Conservation (phyloP, 192 early-diverging fungal species). For the Haplosporangium gracile region DNA sequence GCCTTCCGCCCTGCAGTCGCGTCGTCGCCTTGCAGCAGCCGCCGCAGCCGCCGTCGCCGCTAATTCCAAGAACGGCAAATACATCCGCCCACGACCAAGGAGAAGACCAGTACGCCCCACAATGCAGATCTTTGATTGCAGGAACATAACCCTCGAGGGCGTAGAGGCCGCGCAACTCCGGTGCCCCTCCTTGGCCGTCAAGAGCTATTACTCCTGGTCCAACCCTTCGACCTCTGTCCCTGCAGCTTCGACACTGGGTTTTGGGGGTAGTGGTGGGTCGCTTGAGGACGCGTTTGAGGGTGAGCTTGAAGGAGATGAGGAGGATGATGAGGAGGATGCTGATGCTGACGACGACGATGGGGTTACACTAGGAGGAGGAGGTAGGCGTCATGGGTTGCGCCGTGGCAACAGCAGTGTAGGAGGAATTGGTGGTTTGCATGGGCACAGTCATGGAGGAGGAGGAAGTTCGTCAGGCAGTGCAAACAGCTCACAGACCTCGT, state of each 20-base stretch:
- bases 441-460: not conserved
- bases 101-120: conserved; percentile 23
- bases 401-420: not conserved
- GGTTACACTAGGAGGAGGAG: not conserved
- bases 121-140: conserved; percentile 65
- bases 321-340: conserved; percentile 25
- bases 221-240: conserved; percentile 28
- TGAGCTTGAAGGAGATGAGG: conserved; percentile 7
- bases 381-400: not conserved
- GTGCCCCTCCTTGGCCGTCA: conserved; percentile 55
- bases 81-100: not conserved
- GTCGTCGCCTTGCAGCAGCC: conserved; percentile 9
- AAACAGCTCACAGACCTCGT: conserved; percentile 27
- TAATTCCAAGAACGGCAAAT: not conserved
- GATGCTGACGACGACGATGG: not conserved
- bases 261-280: conserved; percentile 16
- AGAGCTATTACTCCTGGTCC: conserved; percentile 64
- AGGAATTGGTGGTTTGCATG: not conserved
- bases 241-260: not conserved
- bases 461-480: not conserved
- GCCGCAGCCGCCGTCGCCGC: not conserved
- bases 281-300: not conserved
- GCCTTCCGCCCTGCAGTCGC: conserved; percentile 13
- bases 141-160: conserved; percentile 62
- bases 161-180: conserved; percentile 55